Percentiles rank a stretch among this genome's conserved stretches.
Evolutionary conservation across 306 rosid genomes (phyloP).

Genomic region (Prunus armeniaca): DNA sequence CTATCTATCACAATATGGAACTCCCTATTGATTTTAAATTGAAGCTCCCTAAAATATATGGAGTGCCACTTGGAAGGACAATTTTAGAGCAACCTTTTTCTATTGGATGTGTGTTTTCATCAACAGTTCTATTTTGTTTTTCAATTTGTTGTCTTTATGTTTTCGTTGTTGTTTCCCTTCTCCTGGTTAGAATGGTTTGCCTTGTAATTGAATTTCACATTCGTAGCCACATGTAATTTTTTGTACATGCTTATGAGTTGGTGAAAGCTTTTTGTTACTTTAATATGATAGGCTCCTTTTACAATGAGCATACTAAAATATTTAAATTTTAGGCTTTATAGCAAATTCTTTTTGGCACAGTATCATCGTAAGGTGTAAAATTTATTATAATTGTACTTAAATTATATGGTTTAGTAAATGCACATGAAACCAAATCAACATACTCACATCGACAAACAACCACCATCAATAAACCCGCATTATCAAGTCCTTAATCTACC

Average conservation of each 20-base stretch:
- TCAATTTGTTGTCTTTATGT: too few species aligned
- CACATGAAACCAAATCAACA: too few species aligned
- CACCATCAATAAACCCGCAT: too few species aligned
- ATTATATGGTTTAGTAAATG: too few species aligned
- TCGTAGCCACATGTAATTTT: neutral
- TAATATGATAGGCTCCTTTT: neutral
- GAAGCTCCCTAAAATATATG: conserved; percentile 35
- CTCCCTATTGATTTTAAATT: too few species aligned
- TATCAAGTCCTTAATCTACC: too few species aligned
- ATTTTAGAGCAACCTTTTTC: conserved; percentile 80
- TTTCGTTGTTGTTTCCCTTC: neutral
- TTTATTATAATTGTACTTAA: neutral
- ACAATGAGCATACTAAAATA: neutral
- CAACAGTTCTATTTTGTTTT: neutral
- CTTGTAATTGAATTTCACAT: neutral
- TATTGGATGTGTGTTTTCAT: conserved; percentile 67
- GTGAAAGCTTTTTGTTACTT: neutral
- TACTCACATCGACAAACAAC: too few species aligned
- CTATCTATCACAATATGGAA: too few species aligned
- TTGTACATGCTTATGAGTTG: neutral
- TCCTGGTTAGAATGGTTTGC: neutral
- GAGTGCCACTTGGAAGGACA: conserved; percentile 86
- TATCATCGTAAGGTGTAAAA: neutral
- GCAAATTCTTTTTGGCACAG: neutral
- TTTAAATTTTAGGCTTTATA: neutral